Percentiles rank a stretch among this genome's conserved stretches.
phyloP scores from a whole-genome alignment of 768 basidiomycete species.

The Naganishia randhawae region DNA sequence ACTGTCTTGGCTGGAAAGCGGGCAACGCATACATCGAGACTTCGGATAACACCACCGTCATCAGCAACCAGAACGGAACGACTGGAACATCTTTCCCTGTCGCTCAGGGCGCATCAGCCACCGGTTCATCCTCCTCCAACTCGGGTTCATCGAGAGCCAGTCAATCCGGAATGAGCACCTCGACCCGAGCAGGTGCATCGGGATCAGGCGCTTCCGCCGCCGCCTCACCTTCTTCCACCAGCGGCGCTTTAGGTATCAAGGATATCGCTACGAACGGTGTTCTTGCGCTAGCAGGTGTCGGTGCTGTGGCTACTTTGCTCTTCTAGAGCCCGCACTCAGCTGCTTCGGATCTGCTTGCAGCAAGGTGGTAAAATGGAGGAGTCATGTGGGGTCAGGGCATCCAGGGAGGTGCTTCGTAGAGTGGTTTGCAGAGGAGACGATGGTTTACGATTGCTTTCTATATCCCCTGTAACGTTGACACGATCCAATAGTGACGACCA shows the following conservation, averaged over 20 bases:
- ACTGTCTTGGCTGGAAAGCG: constrained; percentile 62
- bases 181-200: background rate
- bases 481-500: background rate
- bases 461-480: background rate
- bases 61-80: constrained; percentile 34
- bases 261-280: constrained; percentile 10
- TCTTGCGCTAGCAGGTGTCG: constrained; percentile 29
- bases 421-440: background rate
- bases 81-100: constrained; percentile 42
- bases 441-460: constrained; percentile 1
- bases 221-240: constrained; percentile 31
- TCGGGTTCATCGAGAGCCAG: background rate
- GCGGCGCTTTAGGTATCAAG: constrained; percentile 13
- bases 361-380: background rate
- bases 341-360: background rate
- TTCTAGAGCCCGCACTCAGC: constrained; percentile 16
- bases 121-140: constrained; percentile 15
- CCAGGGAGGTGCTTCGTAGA: background rate
- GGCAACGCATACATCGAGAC: constrained; percentile 76
- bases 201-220: constrained; percentile 28
- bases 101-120: constrained; percentile 12
- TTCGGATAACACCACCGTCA: constrained; percentile 59
- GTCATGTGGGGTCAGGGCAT: background rate
- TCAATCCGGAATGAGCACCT: constrained; percentile 8
- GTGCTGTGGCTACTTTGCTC: constrained; percentile 26